A percentile compares a stretch with the other conserved stretches of the same genome.
phyloP scores from a whole-genome alignment of 2,329 filamentous ascomycete species.

The Colletotrichum sp. region DNA sequence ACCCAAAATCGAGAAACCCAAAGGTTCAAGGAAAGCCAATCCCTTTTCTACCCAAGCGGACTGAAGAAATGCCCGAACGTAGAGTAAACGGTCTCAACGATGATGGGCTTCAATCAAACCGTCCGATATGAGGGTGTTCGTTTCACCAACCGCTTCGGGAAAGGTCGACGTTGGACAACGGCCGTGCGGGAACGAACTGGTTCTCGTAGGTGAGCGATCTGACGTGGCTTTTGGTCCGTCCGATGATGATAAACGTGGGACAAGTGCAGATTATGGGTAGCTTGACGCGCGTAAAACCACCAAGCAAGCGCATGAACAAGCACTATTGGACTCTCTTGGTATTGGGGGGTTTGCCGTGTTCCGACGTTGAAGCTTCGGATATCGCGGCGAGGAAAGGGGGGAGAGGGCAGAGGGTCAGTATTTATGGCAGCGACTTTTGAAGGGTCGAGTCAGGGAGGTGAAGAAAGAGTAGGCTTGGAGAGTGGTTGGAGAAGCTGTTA shows the following conservation, averaged over 20 bases:
- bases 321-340: background rate
- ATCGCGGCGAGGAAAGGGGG: background rate
- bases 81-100: background rate
- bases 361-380: background rate
- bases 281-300: background rate
- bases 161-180: background rate
- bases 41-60: background rate
- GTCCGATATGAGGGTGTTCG: conserved; percentile 13
- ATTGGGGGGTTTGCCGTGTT: background rate
- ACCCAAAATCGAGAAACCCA: background rate
- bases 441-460: background rate
- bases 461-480: background rate
- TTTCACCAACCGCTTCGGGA: conserved; percentile 7
- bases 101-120: conserved; percentile 6
- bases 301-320: background rate
- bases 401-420: background rate
- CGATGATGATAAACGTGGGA: background rate
- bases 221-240: conserved; percentile 1
- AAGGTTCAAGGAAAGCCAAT: background rate
- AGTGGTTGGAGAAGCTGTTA: background rate
- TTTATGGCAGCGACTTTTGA: background rate
- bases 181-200: background rate
- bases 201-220: background rate
- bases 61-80: background rate
- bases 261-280: background rate